Percentiles rank a stretch among this genome's conserved stretches.
phyloP scores from a whole-genome alignment of 2,329 filamentous ascomycete genomes.

The Verticillium longisporum region DNA sequence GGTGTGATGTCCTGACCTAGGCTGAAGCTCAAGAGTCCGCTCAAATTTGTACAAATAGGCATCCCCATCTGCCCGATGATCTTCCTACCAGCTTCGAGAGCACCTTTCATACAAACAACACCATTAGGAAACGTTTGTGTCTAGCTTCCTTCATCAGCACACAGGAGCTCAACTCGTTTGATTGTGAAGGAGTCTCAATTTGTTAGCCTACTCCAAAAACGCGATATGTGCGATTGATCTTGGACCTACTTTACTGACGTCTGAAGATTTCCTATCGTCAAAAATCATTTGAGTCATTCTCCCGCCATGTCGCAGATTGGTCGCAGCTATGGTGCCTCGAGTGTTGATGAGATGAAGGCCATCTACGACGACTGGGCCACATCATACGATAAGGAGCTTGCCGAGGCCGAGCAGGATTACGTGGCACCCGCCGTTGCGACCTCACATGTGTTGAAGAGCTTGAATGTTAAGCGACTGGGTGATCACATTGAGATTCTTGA shows the following conservation, averaged over 20 bases:
- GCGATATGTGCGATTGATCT: not conserved
- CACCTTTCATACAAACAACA: not conserved
- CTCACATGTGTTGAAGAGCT: constrained; percentile 23
- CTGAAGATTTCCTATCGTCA: too few relatives aligned
- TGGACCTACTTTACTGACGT: not conserved
- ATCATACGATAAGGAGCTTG: constrained; percentile 25
- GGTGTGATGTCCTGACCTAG: not conserved
- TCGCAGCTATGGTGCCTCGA: not conserved
- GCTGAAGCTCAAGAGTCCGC: not conserved
- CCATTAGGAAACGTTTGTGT: not conserved
- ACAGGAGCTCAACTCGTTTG: not conserved
- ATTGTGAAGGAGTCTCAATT: not conserved
- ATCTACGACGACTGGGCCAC: constrained; percentile 29
- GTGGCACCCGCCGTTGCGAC: constrained; percentile 31
- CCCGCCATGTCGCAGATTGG: constrained; percentile 2
- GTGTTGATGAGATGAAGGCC: constrained; percentile 2
- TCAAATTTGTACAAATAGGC: not conserved
- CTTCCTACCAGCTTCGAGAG: not conserved
- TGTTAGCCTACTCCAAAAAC: not conserved
- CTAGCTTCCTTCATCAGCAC: not conserved
- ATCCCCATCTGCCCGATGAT: not conserved
- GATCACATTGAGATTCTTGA: constrained; percentile 34
- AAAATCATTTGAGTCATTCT: too few relatives aligned
- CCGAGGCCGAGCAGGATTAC: constrained; percentile 29
- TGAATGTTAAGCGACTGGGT: constrained; percentile 17